Evolutionary conservation across 1,284 basidiomycete species (phyloP).

Genomic region (Phenoliferia sp.): DNA sequence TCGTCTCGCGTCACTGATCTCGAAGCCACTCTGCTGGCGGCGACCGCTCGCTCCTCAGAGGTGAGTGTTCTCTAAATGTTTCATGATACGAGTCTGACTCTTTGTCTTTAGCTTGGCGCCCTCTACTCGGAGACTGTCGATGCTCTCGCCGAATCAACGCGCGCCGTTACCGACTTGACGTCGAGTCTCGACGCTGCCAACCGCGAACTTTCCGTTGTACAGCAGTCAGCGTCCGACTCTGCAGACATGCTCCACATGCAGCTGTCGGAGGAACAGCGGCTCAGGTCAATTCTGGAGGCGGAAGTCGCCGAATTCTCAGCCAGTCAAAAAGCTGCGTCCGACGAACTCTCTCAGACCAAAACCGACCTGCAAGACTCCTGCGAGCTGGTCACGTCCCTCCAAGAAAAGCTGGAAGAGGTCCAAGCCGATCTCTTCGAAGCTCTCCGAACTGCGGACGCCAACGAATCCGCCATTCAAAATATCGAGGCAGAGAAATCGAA

Average conservation of each 20-base stretch:
- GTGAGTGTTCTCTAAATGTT: neutral
- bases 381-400: neutral
- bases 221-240: neutral
- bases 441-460: neutral
- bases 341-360: conserved; percentile 1
- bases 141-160: neutral
- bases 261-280: neutral
- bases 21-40: neutral
- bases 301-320: neutral
- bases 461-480: too few relatives aligned
- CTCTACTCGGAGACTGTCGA: neutral
- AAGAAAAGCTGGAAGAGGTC: too few relatives aligned
- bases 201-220: neutral
- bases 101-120: neutral
- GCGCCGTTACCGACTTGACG: neutral
- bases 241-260: neutral
- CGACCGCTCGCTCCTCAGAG: neutral
- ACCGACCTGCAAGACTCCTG: neutral
- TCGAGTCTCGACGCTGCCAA: neutral
- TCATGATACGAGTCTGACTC: neutral
- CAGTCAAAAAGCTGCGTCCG: neutral
- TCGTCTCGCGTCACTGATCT: neutral
- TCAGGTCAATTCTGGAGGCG: neutral
- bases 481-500: too few relatives aligned
- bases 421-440: conserved; percentile 2